A percentile compares a stretch with the other conserved stretches of the same genome.
These are phyloP conservation scores for Colletotrichum sp. DNA, from an alignment of 2,329 filamentous ascomycete genomes.

Conservation along the genomic window DNA sequence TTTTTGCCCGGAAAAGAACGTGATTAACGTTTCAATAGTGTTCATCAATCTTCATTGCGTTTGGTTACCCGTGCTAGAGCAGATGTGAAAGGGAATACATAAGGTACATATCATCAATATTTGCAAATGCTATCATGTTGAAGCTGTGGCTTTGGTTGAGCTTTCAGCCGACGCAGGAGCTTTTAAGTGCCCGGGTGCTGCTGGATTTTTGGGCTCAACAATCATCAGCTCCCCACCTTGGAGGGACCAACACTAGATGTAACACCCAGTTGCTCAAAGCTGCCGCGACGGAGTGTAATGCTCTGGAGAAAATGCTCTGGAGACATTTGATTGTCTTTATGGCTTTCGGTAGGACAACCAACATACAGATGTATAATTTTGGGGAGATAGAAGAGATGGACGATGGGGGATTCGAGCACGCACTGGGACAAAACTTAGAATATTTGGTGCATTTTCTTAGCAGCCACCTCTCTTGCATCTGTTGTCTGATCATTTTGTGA, in stretches of 20 bases:
- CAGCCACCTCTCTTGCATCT: too few relatives aligned
- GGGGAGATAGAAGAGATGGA: background rate
- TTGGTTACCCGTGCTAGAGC: too few relatives aligned
- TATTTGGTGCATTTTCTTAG: too few relatives aligned
- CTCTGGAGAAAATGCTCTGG: too few relatives aligned
- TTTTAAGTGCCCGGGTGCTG: background rate
- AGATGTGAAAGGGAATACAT: fast-evolving
- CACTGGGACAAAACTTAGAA: too few relatives aligned
- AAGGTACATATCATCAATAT: fast-evolving
- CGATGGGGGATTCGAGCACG: fast-evolving
- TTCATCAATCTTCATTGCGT: too few relatives aligned
- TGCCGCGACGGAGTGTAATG: too few relatives aligned
- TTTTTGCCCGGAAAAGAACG: too few relatives aligned
- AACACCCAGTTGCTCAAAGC: fast-evolving
- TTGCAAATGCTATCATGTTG: background rate
- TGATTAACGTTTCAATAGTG: too few relatives aligned
- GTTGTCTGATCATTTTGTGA: too few relatives aligned
- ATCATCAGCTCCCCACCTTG: background rate
- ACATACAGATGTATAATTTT: fast-evolving
- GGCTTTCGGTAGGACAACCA: background rate
- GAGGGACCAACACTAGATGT: background rate
- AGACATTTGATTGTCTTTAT: fast-evolving
- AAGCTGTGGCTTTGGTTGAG: background rate
- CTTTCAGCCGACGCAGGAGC: background rate
- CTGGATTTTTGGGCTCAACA: background rate